A percentile compares a stretch with the other conserved stretches of the same genome.
Conservation (phyloP, 768 basidiomycete species). For the Xerocomus potaroensis region DNA sequence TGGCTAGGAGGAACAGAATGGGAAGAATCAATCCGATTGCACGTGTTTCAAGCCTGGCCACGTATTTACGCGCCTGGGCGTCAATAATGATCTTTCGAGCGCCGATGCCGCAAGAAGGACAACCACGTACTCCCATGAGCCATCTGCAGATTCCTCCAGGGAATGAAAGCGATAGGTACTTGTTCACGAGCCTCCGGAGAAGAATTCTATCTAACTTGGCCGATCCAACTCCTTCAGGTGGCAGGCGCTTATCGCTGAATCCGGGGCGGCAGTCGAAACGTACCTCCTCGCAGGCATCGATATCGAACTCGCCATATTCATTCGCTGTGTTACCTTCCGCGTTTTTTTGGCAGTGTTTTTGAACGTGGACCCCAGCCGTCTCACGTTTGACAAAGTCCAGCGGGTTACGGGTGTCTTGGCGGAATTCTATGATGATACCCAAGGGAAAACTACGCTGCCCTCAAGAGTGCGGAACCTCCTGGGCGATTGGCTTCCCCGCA, state of each 20-base stretch:
- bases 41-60: constrained; percentile 12
- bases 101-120: constrained; percentile 3
- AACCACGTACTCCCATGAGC: constrained; percentile 8
- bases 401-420: constrained; percentile 41
- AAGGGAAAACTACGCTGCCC: constrained; percentile 24
- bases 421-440: constrained; percentile 36
- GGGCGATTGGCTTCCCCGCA: constrained; percentile 36
- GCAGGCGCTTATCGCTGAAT: constrained; percentile 9
- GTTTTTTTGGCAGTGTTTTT: constrained; percentile 42
- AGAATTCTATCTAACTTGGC: constrained; percentile 3
- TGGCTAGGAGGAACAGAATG: not conserved
- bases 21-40: constrained; percentile 3
- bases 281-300: constrained; percentile 11
- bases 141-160: not conserved
- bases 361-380: constrained; percentile 23
- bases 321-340: constrained; percentile 44
- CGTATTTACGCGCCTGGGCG: constrained; percentile 6
- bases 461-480: constrained; percentile 35
- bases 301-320: constrained; percentile 35
- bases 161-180: constrained; percentile 16
- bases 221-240: constrained; percentile 9
- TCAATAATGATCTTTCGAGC: not conserved
- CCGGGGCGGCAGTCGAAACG: constrained; percentile 5
- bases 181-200: not conserved
- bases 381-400: constrained; percentile 28